phyloP scores from a whole-genome alignment of 176 grass and related monocot species.

The Ampelocalamus luodianensis region DNA sequence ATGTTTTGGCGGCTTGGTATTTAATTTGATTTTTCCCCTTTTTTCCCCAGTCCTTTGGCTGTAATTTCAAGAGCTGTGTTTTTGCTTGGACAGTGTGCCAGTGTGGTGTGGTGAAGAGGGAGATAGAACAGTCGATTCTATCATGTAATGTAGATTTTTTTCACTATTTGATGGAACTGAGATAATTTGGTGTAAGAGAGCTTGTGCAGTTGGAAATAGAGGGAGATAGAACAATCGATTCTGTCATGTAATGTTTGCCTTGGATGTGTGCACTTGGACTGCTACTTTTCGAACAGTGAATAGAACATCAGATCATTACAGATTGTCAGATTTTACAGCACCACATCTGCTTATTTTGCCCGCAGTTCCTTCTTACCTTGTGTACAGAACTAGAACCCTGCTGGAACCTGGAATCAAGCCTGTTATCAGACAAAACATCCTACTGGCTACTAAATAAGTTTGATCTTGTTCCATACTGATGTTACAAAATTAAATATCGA shows the following conservation, averaged over 20 bases:
- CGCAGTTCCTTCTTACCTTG: too few species aligned
- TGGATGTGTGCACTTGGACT: background rate
- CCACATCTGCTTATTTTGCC: background rate
- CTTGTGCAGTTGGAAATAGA: conserved; percentile 37
- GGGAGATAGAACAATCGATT: background rate
- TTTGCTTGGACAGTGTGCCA: conserved; percentile 22
- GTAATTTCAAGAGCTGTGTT: conserved; percentile 42
- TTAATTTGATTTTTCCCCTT: conserved; percentile 35
- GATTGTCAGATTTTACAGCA: background rate
- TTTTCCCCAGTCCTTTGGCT: conserved; percentile 27
- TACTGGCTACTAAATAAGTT: background rate
- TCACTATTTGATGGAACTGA: conserved; percentile 3
- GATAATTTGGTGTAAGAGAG: conserved; percentile 24
- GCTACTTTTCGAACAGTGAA: background rate
- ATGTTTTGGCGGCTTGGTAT: conserved; percentile 44
- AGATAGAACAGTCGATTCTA: conserved; percentile 33
- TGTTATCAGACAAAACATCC: background rate
- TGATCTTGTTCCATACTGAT: background rate
- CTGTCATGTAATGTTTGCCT: background rate
- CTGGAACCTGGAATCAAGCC: too few species aligned
- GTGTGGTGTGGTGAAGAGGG: conserved; percentile 28
- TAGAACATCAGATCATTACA: background rate
- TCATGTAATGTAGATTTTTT: conserved; percentile 21
- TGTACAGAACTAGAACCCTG: background rate
- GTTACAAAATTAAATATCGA: background rate